Evolutionary conservation across 306 rosid genomes (phyloP).

Genomic region (Trifolium subterraneum): DNA sequence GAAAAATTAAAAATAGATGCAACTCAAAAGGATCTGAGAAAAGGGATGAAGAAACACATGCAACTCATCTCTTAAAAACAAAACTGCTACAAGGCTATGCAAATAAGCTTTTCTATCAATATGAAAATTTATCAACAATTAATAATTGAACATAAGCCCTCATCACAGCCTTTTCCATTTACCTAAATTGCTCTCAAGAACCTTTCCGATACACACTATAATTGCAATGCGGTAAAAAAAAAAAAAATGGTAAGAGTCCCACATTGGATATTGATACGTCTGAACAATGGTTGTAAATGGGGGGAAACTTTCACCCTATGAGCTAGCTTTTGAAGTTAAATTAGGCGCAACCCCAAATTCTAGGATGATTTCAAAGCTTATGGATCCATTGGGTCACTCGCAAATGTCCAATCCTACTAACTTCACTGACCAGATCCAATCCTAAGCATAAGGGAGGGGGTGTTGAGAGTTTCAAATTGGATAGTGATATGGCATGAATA

Average conservation of each 20-base stretch:
- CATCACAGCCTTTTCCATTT: background rate
- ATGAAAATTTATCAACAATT: constrained; percentile 34
- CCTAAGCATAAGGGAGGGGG: background rate
- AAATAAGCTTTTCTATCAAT: constrained; percentile 14
- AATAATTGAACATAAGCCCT: constrained; percentile 28
- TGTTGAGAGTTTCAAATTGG: constrained; percentile 2
- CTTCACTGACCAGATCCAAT: background rate
- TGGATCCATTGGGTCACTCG: background rate
- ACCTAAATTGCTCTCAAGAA: constrained; percentile 16
- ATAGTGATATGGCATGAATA: background rate
- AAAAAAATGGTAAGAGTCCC: background rate
- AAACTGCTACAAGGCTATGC: background rate
- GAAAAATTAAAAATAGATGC: background rate
- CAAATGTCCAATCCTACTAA: background rate
- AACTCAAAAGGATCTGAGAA: background rate
- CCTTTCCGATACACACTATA: constrained; percentile 24
- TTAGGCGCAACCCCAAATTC: background rate
- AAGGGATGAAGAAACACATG: constrained; percentile 5
- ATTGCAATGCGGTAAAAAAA: constrained; percentile 3
- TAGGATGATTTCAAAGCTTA: constrained; percentile 10
- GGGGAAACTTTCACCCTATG: background rate
- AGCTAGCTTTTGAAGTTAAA: background rate
- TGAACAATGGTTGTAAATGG: background rate
- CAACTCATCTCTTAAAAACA: constrained; percentile 12
- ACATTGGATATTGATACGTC: background rate